Conservation (phyloP, 1,284 basidiomycete genomes). For the Papiliotrema nemorosa region DNA sequence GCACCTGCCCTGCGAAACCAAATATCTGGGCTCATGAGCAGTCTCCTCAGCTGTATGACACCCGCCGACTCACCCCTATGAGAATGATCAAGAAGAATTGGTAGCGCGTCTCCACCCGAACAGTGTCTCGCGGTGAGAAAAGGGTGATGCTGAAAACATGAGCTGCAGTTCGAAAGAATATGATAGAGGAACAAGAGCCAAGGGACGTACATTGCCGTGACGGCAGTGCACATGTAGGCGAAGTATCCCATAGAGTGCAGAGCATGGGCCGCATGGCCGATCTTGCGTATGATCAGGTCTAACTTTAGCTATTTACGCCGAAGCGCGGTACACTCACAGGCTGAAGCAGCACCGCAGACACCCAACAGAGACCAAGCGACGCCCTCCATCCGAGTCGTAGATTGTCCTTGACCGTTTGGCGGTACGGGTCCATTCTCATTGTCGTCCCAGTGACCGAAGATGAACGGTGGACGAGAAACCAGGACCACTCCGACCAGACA, state of each 20-base stretch:
- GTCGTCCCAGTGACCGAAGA: conserved; percentile 48
- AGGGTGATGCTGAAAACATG: conserved; percentile 13
- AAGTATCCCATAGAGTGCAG: conserved; percentile 70
- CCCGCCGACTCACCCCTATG: conserved; percentile 52
- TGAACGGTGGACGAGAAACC: conserved; percentile 63
- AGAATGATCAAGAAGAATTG: conserved; percentile 42
- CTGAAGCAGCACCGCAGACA: conserved; percentile 34
- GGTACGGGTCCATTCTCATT: conserved; percentile 6
- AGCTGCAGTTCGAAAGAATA: conserved; percentile 7
- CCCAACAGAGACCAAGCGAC: conserved; percentile 37
- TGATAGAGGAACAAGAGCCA: neutral
- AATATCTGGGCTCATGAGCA: conserved; percentile 46
- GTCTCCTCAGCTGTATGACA: conserved; percentile 30
- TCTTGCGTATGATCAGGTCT: conserved; percentile 66
- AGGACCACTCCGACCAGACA: conserved; percentile 63
- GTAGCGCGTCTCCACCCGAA: conserved; percentile 7
- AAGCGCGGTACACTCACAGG: conserved; percentile 33
- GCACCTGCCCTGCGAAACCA: conserved; percentile 60
- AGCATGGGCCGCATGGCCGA: conserved; percentile 68
- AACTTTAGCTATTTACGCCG: neutral
- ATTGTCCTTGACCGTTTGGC: neutral
- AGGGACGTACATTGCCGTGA: conserved; percentile 51
- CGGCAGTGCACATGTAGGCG: conserved; percentile 60
- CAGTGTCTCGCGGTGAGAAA: conserved; percentile 12
- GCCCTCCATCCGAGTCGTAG: conserved; percentile 2